These are phyloP conservation scores for Cornus suecica DNA, from an alignment of 148 eudicot genomes.

Conservation along the genomic window DNA sequence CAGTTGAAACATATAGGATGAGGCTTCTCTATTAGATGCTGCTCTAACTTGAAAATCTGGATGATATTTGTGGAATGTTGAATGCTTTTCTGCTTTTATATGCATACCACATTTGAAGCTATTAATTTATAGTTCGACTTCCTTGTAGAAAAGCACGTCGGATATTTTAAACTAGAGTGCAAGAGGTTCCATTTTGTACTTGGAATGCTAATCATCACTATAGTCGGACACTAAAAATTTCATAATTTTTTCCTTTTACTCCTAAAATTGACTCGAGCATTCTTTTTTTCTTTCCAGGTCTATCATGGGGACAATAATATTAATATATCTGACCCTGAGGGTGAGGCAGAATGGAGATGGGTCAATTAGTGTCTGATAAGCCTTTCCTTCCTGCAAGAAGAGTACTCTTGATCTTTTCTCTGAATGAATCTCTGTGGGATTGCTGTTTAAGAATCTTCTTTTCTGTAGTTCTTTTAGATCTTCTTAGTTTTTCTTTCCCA, in stretches of 20 bases:
- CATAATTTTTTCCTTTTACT: neutral
- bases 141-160: no score
- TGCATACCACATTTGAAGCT: no score
- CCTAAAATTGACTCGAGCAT: neutral
- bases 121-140: no score
- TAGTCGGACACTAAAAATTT: neutral
- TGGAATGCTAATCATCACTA: neutral
- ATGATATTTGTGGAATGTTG: no score
- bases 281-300: constrained; percentile 49
- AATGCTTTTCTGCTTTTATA: no score
- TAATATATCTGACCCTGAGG: constrained; percentile 75
- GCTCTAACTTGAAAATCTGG: no score
- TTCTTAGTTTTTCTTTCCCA: neutral
- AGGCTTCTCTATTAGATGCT: no score
- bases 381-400: neutral
- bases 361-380: constrained; percentile 19
- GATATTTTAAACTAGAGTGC: neutral
- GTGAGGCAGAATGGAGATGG: constrained; percentile 59
- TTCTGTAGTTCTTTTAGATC: neutral
- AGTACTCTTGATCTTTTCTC: no score
- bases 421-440: neutral
- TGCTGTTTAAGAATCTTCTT: neutral
- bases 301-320: constrained; percentile 69
- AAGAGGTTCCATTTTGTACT: neutral
- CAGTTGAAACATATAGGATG: no score